These are phyloP conservation scores for Martensiomyces pterosporus DNA, from an alignment of 192 early-diverging fungal genomes.

Conservation along the genomic window DNA sequence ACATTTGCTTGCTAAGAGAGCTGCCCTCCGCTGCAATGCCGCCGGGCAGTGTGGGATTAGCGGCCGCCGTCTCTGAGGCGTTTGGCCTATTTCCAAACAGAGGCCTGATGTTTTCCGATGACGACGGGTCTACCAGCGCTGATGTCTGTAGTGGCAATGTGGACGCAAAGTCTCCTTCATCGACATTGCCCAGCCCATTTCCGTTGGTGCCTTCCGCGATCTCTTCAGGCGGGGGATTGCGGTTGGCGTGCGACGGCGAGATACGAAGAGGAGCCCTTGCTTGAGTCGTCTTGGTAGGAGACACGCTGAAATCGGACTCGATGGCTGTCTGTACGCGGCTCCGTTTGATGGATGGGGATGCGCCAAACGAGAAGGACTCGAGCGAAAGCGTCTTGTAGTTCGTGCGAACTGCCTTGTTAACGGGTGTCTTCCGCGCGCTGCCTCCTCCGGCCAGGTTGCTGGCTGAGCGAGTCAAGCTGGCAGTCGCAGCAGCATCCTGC, in stretches of 20 bases:
- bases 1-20: slow-evolving; percentile 2
- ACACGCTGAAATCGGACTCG: slow-evolving; percentile 25
- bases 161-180: too few relatives aligned
- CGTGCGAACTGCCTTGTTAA: slow-evolving; percentile 81
- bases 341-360: slow-evolving; percentile 27
- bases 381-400: slow-evolving; percentile 77
- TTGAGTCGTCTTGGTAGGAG: slow-evolving; percentile 11
- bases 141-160: too few relatives aligned
- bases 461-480: background rate
- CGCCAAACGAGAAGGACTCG: slow-evolving; percentile 53
- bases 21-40: too few relatives aligned
- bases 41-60: too few relatives aligned
- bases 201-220: too few relatives aligned
- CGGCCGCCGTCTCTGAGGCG: too few relatives aligned
- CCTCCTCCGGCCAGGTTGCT: background rate
- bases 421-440: slow-evolving; percentile 47
- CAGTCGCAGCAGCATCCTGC: too few relatives aligned
- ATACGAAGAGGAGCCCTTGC: slow-evolving; percentile 5
- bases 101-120: slow-evolving; percentile 1
- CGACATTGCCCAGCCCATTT: too few relatives aligned
- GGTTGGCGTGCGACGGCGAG: slow-evolving; percentile 17
- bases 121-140: background rate
- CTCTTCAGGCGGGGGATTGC: too few relatives aligned
- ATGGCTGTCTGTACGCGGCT: slow-evolving; percentile 33
- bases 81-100: background rate